Evolutionary conservation across 1,284 basidiomycete genomes (phyloP), one percentile per base, ranked within the genome.

Genomic region (Phellinidium pouzarii): DNA sequence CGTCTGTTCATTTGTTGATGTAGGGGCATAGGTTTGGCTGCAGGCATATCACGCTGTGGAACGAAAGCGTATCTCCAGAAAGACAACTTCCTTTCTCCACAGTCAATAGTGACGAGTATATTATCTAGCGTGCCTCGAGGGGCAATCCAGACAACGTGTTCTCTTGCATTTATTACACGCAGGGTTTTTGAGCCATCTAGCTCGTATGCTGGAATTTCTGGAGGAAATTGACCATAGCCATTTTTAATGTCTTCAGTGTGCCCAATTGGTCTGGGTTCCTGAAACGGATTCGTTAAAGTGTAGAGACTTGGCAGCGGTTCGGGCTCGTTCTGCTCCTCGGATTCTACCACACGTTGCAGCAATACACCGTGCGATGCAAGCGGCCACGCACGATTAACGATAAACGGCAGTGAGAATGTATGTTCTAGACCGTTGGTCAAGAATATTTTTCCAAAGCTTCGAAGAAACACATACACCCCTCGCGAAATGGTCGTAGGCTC

Each of bases 371-470:
- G 79, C 1, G 85, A 85, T 54, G 74, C 74, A 4, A 91, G 68
- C 0, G 91, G 78, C 89, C 90, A 94, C 1, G 85, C 89, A 52
- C 72, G 75, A 19, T 84, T 77, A 3, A 93, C 82, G 47, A 83
- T 74, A 64, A 93, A 94, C 0, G 92, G 92, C 0, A 94, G 68
- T n/a, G 85, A 78, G 59, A 92, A 82, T 0, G 82, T 84, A 61
- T 85, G 84, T 60, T 90, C 83, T 34, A 80, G 67, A 1, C 92
- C 92, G 50, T 85, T 84, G 50, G 78, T 71, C 49, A 87, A 74
- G 62, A 83, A 90, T 42, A 94, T 79, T 61, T 82, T 83, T 40
- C 82, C 86, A 26, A 84, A 77, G 59, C 79, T 84, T 37, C 86
- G 77, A 19, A 94, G 70, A 62, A 94, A 90, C 38, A 95, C 74